These are phyloP conservation scores for Parathielavia appendiculata DNA, from an alignment of 495 filamentous ascomycete genomes.

Conservation along the genomic window DNA sequence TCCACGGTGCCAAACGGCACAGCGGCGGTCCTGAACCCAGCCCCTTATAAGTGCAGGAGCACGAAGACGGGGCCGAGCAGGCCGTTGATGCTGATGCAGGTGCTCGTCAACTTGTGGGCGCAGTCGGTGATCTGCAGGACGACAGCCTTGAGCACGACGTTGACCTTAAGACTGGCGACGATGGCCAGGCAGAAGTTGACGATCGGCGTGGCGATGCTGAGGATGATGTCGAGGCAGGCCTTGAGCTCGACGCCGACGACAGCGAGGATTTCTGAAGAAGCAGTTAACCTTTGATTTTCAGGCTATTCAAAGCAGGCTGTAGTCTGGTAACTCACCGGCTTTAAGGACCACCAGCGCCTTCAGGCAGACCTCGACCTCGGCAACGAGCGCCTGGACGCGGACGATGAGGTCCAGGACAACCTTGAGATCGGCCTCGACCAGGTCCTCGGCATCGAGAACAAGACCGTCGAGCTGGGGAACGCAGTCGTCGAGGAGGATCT, in stretches of 20 bases:
- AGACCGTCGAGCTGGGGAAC: conserved; percentile 7
- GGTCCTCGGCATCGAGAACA: conserved; percentile 5
- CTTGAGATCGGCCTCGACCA: conserved; percentile 10
- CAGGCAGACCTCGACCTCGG: conserved; percentile 9
- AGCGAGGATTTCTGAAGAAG: conserved; percentile 6
- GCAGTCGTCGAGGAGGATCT: conserved; percentile 8
- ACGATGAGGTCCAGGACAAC: conserved; percentile 14
- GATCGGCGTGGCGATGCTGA: background rate
- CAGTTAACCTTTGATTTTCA: background rate
- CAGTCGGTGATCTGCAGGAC: conserved; percentile 3
- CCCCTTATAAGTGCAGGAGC: conserved; percentile 1
- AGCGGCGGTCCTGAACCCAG: too few species aligned
- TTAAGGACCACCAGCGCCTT: conserved; percentile 9
- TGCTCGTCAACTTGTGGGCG: background rate
- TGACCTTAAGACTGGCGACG: conserved; percentile 28
- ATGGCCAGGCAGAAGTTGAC: conserved; percentile 2
- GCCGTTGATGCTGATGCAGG: background rate
- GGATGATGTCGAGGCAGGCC: conserved; percentile 5
- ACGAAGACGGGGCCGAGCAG: conserved; percentile 1
- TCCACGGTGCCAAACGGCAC: too few species aligned
- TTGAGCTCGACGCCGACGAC: conserved; percentile 8
- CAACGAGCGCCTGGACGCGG: conserved; percentile 9
- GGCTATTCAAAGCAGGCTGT: accelerated
- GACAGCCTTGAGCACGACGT: background rate
- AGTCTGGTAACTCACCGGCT: background rate